A percentile compares a stretch with the other conserved stretches of the same genome.
These are phyloP conservation scores for Ambrosia hybrid DNA, from an alignment of 140 eudicot genomes.

Conservation along the genomic window DNA sequence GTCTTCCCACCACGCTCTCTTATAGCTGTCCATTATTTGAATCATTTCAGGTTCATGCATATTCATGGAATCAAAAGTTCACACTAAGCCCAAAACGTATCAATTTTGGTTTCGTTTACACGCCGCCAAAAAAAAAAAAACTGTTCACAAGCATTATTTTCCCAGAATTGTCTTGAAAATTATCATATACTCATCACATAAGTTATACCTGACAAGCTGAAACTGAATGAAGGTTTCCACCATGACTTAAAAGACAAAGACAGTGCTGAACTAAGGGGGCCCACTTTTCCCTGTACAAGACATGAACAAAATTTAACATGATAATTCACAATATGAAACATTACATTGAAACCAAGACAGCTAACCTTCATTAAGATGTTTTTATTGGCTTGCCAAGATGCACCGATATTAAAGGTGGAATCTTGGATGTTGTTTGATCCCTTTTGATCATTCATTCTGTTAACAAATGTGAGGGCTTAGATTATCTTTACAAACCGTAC, in stretches of 20 bases:
- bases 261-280: conserved; percentile 78
- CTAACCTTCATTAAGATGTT: conserved; percentile 78
- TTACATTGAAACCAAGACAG: conserved; percentile 3
- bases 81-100: no score
- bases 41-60: not conserved
- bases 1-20: conserved; percentile 73
- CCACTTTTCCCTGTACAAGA: conserved; percentile 71
- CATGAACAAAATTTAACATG: no score
- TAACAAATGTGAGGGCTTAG: conserved; percentile 17
- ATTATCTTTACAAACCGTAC: conserved; percentile 11
- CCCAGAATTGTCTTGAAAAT: no score
- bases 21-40: conserved; percentile 48
- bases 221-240: conserved; percentile 96
- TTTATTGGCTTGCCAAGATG: conserved; percentile 98
- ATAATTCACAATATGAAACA: not conserved
- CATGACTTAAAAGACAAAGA: conserved; percentile 90
- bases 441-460: conserved; percentile 58
- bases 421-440: conserved; percentile 49
- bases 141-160: no score
- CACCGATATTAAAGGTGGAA: conserved; percentile 86
- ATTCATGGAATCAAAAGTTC: not conserved
- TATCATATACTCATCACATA: not conserved
- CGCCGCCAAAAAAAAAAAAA: no score
- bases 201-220: conserved; percentile 77
- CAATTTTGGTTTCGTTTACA: no score